A percentile compares a stretch with the other conserved stretches of the same genome.
These are phyloP conservation scores for Colletotrichum salicis DNA, from an alignment of 2,329 filamentous ascomycete genomes.

Conservation along the genomic window DNA sequence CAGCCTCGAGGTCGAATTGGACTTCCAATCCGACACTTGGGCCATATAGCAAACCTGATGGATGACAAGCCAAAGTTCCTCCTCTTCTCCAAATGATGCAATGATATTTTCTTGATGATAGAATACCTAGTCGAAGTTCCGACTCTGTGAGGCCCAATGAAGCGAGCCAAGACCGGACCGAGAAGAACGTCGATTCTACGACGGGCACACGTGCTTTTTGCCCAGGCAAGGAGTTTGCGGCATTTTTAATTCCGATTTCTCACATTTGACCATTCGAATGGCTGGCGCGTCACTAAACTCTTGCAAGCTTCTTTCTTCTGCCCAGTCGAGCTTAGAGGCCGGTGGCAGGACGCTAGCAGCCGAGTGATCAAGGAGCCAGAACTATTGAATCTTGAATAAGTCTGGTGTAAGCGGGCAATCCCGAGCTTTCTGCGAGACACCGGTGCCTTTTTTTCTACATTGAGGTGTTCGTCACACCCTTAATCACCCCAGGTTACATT, in stretches of 20 bases:
- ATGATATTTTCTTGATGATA: no score
- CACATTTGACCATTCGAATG: neutral
- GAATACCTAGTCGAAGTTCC: no score
- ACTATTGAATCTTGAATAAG: neutral
- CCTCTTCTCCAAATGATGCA: neutral
- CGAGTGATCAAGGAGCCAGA: neutral
- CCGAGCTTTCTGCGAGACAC: constrained; percentile 26
- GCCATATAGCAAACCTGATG: neutral
- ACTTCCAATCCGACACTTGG: no score
- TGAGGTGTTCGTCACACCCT: neutral
- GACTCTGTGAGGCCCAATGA: neutral
- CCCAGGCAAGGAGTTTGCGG: neutral
- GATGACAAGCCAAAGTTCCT: neutral
- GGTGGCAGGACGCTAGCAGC: neutral
- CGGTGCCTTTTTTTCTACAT: neutral
- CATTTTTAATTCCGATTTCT: neutral
- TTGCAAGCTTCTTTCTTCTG: neutral
- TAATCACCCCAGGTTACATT: neutral
- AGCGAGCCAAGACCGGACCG: neutral
- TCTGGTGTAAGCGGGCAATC: neutral
- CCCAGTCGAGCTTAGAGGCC: neutral
- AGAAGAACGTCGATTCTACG: neutral
- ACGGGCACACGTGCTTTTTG: no score
- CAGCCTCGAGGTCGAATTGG: no score
- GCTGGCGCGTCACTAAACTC: neutral